Percentiles rank a stretch among this genome's conserved stretches.
These are phyloP conservation scores for Hymenoscyphus linearis DNA, from an alignment of 2,329 filamentous ascomycete genomes.

Conservation along the genomic window DNA sequence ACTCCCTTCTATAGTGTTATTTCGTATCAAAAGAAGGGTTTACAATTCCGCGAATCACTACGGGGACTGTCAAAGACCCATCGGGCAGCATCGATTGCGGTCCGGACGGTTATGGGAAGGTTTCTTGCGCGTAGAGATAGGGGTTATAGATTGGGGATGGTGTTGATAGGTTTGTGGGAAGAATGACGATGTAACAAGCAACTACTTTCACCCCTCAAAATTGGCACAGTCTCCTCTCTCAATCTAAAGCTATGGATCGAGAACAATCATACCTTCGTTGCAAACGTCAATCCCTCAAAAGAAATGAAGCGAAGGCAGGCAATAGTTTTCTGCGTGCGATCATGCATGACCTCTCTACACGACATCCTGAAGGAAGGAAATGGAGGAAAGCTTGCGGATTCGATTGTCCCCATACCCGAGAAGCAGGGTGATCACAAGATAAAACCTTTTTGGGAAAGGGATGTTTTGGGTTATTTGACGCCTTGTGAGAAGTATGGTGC, in stretches of 20 bases:
- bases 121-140: no score
- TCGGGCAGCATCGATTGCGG: no score
- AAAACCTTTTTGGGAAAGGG: background rate
- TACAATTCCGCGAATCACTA: no score
- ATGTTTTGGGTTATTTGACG: background rate
- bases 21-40: no score
- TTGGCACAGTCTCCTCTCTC: background rate
- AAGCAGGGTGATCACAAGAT: background rate
- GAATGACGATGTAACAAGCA: background rate
- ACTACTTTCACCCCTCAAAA: background rate
- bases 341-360: background rate
- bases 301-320: background rate
- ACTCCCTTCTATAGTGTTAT: no score
- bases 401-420: background rate
- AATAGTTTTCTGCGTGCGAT: background rate
- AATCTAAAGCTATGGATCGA: background rate
- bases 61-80: no score
- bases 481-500: background rate
- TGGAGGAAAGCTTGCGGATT: background rate
- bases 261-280: background rate
- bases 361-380: background rate
- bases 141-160: background rate
- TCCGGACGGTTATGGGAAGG: no score
- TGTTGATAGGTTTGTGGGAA: background rate
- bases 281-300: background rate